phyloP scores from a whole-genome alignment of 2,329 filamentous ascomycete species.

The Exserohilum rostratum region DNA sequence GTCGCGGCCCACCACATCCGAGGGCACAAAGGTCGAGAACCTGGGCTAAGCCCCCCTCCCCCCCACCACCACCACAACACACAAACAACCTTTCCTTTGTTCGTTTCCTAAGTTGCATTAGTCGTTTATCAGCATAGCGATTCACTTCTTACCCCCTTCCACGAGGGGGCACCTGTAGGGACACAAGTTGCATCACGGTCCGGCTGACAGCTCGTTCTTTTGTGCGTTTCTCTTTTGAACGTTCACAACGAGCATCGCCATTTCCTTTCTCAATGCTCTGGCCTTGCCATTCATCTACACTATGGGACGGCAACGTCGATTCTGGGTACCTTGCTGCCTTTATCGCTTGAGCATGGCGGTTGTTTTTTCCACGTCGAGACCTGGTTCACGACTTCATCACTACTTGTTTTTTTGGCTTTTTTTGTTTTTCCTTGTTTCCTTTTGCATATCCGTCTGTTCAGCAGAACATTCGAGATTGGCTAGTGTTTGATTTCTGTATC shows the following conservation, averaged over 20 bases:
- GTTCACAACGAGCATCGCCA: slow-evolving; percentile 23
- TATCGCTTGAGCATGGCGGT: slow-evolving; percentile 40
- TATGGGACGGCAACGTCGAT: slow-evolving; percentile 44
- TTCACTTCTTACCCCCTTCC: slow-evolving; percentile 35
- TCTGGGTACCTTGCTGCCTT: slow-evolving; percentile 17
- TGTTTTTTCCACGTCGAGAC: slow-evolving; percentile 28
- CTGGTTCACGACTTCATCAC: slow-evolving; percentile 19
- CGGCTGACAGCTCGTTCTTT: slow-evolving; percentile 36
- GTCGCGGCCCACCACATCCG: slow-evolving; percentile 43
- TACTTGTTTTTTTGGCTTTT: slow-evolving; percentile 10
- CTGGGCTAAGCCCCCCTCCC: slow-evolving; percentile 25
- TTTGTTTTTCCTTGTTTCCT: slow-evolving; percentile 21
- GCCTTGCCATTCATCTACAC: slow-evolving; percentile 33
- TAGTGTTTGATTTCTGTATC: slow-evolving; percentile 27
- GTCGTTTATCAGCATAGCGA: slow-evolving; percentile 41
- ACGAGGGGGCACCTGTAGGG: slow-evolving; percentile 32
- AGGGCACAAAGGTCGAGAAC: slow-evolving; percentile 41
- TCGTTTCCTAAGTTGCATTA: slow-evolving; percentile 35
- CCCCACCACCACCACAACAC: slow-evolving; percentile 7
- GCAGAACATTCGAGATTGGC: slow-evolving; percentile 32
- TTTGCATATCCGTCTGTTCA: slow-evolving; percentile 4
- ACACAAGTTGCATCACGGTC: slow-evolving; percentile 44
- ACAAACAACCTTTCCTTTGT: slow-evolving; percentile 30
- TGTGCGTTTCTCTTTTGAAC: slow-evolving; percentile 11
- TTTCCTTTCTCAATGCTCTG: slow-evolving; percentile 27